Conservation (phyloP, 192 early-diverging fungal genomes). For the Backusella tarrabulga region DNA sequence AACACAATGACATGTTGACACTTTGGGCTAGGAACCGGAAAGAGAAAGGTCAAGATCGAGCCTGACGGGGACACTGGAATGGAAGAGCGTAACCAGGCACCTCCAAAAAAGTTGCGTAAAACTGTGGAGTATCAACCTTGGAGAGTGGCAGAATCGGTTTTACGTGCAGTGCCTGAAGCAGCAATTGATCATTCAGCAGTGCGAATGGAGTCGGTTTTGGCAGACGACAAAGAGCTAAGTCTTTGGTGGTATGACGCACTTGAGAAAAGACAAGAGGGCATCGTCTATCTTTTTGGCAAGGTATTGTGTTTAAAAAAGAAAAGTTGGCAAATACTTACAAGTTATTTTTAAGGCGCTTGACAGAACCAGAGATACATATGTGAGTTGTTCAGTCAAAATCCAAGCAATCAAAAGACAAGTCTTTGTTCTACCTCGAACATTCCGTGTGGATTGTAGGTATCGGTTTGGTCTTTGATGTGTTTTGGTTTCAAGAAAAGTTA, state of each 20-base stretch:
- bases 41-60: neutral
- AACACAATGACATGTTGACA: neutral
- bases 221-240: neutral
- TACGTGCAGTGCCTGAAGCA: neutral
- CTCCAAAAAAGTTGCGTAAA: neutral
- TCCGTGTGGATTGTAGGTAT: constrained; percentile 41
- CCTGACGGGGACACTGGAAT: neutral
- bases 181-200: neutral
- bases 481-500: neutral
- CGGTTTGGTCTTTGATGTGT: neutral
- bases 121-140: neutral
- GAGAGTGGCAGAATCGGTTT: neutral
- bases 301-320: neutral
- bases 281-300: constrained; percentile 93
- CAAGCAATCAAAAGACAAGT: constrained; percentile 81
- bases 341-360: constrained; percentile 33
- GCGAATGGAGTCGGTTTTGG: neutral
- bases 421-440: constrained; percentile 80
- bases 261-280: constrained; percentile 67
- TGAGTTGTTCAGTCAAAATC: constrained; percentile 83
- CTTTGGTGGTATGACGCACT: constrained; percentile 90
- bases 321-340: neutral
- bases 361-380: constrained; percentile 46
- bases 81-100: neutral
- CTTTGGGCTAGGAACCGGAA: neutral